Evolutionary conservation across 345 rosid species (phyloP), one percentile per base, ranked within the genome.

Genomic region (Zanthoxylum bungeanum): DNA sequence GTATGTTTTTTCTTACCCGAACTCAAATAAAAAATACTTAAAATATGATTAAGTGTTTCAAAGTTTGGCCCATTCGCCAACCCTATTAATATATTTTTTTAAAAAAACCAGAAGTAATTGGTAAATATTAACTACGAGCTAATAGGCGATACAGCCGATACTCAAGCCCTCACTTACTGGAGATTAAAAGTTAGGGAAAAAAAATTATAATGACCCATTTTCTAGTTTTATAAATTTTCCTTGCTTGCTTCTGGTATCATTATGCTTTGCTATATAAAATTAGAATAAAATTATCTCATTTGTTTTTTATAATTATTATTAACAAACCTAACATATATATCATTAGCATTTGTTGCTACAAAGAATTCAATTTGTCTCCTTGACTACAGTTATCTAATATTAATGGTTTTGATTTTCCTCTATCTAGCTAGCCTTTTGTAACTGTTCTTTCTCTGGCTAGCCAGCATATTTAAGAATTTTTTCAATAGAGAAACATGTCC

Each of bases 371-470:
- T 53, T 70, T 37, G 28, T 64, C 55, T 24, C 36, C 28, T 42
- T 22, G 27, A 25, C 21, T 3, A 60, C 0, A 6, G 9, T 27
- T 22, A 21, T 69, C 42, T 5, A 59, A 59, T 28, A 7, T 52
- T 12, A 22, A n/a, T 55, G 27, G 39, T 63, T 42, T 73, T 42
- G 22, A 36, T 55, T 66, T 17, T 37, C 30, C 40, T 60, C 53
- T 42, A 12, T 42, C 28, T 75, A 16, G n/a, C n/a, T 33, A 36
- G 71, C 71, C 69, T 69, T 69, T 64, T 46, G 47, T 42, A 30
- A 56, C n/a, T 53, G 72, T 37, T 39, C 24, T 24, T 19, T 34
- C 22, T 16, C 62, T 52, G 21, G 50, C 69, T 24, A 46, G 40
- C 64, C 19, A 50, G 39, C 50, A 39, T 9, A 63, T 34, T 58